A percentile compares a stretch with the other conserved stretches of the same genome.
Evolutionary conservation across 345 rosid species (phyloP).

Genomic region (Citropsis articulata): DNA sequence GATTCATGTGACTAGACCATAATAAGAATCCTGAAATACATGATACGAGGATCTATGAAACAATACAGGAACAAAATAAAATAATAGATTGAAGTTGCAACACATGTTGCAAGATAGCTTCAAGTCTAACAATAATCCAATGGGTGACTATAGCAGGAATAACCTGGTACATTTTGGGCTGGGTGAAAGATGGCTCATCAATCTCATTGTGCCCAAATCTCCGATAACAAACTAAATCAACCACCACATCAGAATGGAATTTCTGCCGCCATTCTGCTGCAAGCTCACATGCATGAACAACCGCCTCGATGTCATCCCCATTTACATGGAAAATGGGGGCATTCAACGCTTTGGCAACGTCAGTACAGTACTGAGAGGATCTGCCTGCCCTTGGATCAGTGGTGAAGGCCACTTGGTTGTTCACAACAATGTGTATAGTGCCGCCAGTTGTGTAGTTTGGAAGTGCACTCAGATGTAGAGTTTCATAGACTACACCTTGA

Average conservation of each 20-base stretch:
- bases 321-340: slow-evolving; percentile 83
- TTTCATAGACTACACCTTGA: slow-evolving; percentile 87
- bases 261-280: slow-evolving; percentile 92
- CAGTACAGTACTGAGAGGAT: slow-evolving; percentile 87
- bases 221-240: slow-evolving; percentile 74
- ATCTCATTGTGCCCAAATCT: slow-evolving; percentile 86
- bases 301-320: slow-evolving; percentile 80
- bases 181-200: slow-evolving; percentile 82
- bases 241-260: slow-evolving; percentile 80
- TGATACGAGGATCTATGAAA: neutral
- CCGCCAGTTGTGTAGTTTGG: slow-evolving; percentile 80
- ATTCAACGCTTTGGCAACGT: slow-evolving; percentile 81
- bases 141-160: slow-evolving; percentile 7
- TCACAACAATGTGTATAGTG: slow-evolving; percentile 86
- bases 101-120: neutral
- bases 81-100: neutral
- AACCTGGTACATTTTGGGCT: slow-evolving; percentile 83
- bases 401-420: slow-evolving; percentile 88
- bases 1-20: neutral
- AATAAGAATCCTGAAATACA: neutral
- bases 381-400: slow-evolving; percentile 78
- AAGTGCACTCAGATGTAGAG: slow-evolving; percentile 87
- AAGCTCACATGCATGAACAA: slow-evolving; percentile 73
- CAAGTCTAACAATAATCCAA: slow-evolving; percentile 13
- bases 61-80: neutral